Evolutionary conservation across 139 green algal species (phyloP), one percentile per base, ranked within the genome.

Genomic region (Chlamydomonas sphaeroides): DNA sequence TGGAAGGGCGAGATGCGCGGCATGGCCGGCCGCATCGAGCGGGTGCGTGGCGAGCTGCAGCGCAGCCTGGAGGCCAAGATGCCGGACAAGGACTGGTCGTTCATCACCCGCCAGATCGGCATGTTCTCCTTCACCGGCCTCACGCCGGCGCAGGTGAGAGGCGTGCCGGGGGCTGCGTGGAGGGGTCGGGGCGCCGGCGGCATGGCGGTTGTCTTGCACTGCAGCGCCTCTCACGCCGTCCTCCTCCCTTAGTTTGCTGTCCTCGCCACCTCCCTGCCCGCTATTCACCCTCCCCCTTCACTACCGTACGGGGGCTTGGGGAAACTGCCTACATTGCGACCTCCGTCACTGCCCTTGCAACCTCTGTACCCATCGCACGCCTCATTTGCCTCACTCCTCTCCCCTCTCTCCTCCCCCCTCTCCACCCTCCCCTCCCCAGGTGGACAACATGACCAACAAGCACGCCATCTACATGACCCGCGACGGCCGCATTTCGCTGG

Each of bases 391-490:
- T n/a, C n/a, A n/a, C n/a, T n/a, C n/a, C n/a, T n/a, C n/a, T n/a
- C n/a, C n/a, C n/a, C n/a, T n/a, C n/a, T n/a, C n/a, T n/a, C n/a
- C n/a, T n/a, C n/a, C n/a, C n/a, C n/a, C n/a, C n/a, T n/a, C 23
- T 30, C 53, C 21, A 62, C 53, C 33, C 10, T 33, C 63, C 33
- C 33, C 33, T 18, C 33, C 15, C 23, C 86, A 97, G 94, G 95
- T 98, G 38, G 94, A 98, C 56, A 96, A 97, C 91, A 98, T 99
- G 96, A 98, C 93, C 49, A 94, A 95, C 77, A 97, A 98, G 89
- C 94, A 95, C 87, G 90, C 95, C 42, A 80, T 99, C 17, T 99
- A 96, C 93, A 99, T 99, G 96, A 99, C 97, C 14, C 94, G 93
- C 41, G 97, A 99, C 85, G 97, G 97, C 30, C 94, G 97, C 69